Conservation (phyloP, 495 filamentous ascomycete genomes). For the Penicillium mononematosum region DNA sequence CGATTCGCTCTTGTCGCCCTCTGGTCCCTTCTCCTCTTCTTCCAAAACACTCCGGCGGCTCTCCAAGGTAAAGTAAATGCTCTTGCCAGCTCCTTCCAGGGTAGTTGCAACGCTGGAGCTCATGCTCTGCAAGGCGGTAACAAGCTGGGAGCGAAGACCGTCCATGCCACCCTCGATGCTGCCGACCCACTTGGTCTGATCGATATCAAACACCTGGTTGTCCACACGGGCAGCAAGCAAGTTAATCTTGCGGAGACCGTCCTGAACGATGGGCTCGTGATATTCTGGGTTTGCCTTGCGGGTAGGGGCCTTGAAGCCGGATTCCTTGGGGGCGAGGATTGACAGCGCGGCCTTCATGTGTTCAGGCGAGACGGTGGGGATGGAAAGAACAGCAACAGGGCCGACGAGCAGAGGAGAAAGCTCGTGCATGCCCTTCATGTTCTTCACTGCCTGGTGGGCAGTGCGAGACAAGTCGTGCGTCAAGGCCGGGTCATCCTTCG, state of each 20-base stretch:
- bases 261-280: constrained; percentile 72
- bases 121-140: constrained; percentile 70
- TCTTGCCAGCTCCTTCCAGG: constrained; percentile 74
- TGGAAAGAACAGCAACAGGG: constrained; percentile 73
- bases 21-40: constrained; percentile 56
- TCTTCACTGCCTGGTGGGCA: constrained; percentile 60
- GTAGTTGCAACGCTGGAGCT: constrained; percentile 68
- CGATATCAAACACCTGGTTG: constrained; percentile 77
- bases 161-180: constrained; percentile 81
- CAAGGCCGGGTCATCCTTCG: constrained; percentile 49
- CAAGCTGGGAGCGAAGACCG: constrained; percentile 76
- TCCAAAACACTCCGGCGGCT: constrained; percentile 72
- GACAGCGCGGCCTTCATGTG: constrained; percentile 77
- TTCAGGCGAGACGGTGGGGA: constrained; percentile 77
- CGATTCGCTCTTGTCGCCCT: constrained; percentile 40
- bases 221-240: constrained; percentile 81
- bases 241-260: constrained; percentile 80
- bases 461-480: constrained; percentile 73
- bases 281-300: constrained; percentile 74
- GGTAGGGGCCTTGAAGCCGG: constrained; percentile 73
- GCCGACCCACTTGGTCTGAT: constrained; percentile 78
- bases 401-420: constrained; percentile 77
- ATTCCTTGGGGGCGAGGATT: constrained; percentile 66
- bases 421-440: constrained; percentile 56
- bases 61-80: constrained; percentile 81